phyloP scores from a whole-genome alignment of 164 flowering plant genomes.

The Tinospora cordifolia region DNA sequence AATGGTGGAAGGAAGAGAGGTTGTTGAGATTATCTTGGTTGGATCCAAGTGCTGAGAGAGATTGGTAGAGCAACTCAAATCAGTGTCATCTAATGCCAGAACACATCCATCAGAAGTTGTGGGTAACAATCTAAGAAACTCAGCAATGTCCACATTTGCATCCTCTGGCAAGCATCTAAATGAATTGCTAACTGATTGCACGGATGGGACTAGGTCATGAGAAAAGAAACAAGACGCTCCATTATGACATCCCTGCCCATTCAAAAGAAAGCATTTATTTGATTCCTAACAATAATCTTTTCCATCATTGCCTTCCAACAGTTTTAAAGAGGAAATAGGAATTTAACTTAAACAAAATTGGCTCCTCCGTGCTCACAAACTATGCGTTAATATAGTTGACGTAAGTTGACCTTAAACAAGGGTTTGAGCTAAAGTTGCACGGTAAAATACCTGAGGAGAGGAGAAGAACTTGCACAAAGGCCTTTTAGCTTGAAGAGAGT shows the following conservation, averaged over 20 bases:
- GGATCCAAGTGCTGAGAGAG: conserved; percentile 39
- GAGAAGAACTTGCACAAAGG: conserved; percentile 75
- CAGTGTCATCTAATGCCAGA: conserved; percentile 64
- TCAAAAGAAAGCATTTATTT: conserved; percentile 4
- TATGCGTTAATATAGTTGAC: neutral
- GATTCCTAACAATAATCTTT: neutral
- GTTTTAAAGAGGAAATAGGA: neutral
- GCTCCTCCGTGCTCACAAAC: neutral
- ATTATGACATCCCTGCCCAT: conserved; percentile 82
- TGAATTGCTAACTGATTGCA: conserved; percentile 19
- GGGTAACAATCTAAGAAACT: conserved; percentile 45
- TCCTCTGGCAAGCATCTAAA: conserved; percentile 52
- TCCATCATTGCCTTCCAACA: neutral
- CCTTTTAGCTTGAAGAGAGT: conserved; percentile 52
- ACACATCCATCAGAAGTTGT: conserved; percentile 36
- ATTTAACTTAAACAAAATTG: neutral
- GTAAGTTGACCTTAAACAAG: neutral
- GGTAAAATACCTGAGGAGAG: conserved; percentile 52
- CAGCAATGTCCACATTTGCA: conserved; percentile 28
- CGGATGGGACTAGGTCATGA: conserved; percentile 38
- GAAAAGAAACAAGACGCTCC: conserved; percentile 71
- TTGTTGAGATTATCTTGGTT: conserved; percentile 49
- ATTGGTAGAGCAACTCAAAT: conserved; percentile 47
- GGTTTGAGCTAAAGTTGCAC: neutral
- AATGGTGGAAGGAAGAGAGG: conserved; percentile 29